Percentiles rank a stretch among this genome's conserved stretches.
Conservation (phyloP, 768 basidiomycete genomes). For the Serendipita indica region DNA sequence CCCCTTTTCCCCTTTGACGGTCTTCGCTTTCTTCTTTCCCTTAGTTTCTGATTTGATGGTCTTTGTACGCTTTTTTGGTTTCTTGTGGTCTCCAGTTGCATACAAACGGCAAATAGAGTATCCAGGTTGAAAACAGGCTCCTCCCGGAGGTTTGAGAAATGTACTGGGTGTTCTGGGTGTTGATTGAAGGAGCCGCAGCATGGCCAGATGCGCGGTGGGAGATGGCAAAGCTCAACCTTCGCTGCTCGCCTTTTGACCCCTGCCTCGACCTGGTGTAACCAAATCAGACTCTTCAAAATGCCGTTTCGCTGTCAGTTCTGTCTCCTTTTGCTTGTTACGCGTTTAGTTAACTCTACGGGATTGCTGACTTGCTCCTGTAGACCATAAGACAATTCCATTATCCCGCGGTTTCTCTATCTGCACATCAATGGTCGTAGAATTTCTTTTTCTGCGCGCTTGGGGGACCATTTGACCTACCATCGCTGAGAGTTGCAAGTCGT, state of each 20-base stretch:
- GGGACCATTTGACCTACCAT: conserved; percentile 11
- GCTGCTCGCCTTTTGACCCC: background rate
- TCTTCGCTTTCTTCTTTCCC: background rate
- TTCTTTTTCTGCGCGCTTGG: conserved; percentile 7
- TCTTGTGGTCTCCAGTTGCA: too few relatives aligned
- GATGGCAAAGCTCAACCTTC: too few relatives aligned
- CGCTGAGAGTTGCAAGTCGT: background rate
- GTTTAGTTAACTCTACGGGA: background rate
- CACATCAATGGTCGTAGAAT: conserved; percentile 12
- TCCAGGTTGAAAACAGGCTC: too few relatives aligned
- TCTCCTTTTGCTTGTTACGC: background rate
- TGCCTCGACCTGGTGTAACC: background rate
- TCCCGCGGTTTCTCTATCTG: conserved; percentile 12
- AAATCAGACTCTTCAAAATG: background rate
- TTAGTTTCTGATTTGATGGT: too few relatives aligned
- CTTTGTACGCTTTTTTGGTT: too few relatives aligned
- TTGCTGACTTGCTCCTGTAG: conserved; percentile 3
- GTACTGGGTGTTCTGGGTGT: too few relatives aligned
- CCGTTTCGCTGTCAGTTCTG: background rate
- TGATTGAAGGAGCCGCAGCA: too few relatives aligned
- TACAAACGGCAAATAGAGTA: too few relatives aligned
- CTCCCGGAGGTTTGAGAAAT: too few relatives aligned
- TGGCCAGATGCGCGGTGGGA: too few relatives aligned
- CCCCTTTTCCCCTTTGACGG: background rate
- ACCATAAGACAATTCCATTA: conserved; percentile 13